These are phyloP conservation scores for Termitomyces sp. DNA, from an alignment of 768 basidiomycete genomes.

Conservation along the genomic window DNA sequence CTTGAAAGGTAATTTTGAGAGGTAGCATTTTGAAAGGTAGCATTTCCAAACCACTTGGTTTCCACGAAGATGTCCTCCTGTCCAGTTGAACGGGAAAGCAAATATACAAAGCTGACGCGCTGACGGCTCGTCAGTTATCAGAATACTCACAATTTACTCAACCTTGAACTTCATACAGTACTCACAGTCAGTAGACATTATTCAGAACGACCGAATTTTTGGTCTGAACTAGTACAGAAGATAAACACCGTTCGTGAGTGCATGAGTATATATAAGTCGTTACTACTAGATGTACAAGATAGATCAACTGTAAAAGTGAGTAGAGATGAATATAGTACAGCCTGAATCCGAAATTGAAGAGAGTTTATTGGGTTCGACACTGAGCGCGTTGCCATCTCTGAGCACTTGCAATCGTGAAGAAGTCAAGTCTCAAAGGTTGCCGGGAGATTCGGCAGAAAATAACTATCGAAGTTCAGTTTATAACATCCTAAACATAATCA, in stretches of 20 bases:
- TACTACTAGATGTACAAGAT: not conserved
- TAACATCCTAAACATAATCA: not conserved
- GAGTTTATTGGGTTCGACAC: too few relatives aligned
- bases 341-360: slow-evolving; percentile 16
- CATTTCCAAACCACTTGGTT: too few relatives aligned
- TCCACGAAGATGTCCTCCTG: too few relatives aligned
- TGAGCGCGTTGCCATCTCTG: too few relatives aligned
- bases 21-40: too few relatives aligned
- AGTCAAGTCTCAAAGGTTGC: slow-evolving; percentile 21
- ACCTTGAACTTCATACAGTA: too few relatives aligned
- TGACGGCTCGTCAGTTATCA: too few relatives aligned
- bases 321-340: not conserved
- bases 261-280: not conserved
- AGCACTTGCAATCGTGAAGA: not conserved
- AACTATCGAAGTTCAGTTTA: slow-evolving; percentile 18
- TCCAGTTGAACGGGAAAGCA: too few relatives aligned
- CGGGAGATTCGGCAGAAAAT: slow-evolving; percentile 38
- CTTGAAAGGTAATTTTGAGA: too few relatives aligned
- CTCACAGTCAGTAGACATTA: too few relatives aligned
- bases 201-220: not conserved
- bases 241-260: not conserved
- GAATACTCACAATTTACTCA: too few relatives aligned
- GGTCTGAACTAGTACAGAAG: not conserved
- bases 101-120: too few relatives aligned
- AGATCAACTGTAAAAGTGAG: not conserved